Conservation (phyloP, 441 rosid genomes). For the Erysimum cheiri region DNA sequence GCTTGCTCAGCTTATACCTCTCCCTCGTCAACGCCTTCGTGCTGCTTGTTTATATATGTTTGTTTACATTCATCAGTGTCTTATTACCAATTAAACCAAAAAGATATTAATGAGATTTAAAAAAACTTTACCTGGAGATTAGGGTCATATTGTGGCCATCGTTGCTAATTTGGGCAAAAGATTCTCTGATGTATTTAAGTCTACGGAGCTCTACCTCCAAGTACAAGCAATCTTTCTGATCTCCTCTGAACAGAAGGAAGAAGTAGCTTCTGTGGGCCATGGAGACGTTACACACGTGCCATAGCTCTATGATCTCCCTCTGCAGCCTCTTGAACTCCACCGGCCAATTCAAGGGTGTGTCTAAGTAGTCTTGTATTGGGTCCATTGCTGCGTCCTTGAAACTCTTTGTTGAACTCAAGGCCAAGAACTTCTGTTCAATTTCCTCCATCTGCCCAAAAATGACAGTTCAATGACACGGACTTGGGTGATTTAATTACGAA, state of each 20-base stretch:
- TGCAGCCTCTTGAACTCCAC: slow-evolving; percentile 67
- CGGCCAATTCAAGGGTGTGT: slow-evolving; percentile 53
- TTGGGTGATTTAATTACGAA: not conserved
- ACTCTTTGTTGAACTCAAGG: slow-evolving; percentile 44
- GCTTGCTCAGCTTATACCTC: slow-evolving; percentile 73
- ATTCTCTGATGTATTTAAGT: slow-evolving; percentile 65
- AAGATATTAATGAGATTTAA: not conserved
- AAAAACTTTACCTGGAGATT: slow-evolving; percentile 58
- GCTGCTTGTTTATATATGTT: slow-evolving; percentile 51
- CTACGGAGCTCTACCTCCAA: slow-evolving; percentile 91
- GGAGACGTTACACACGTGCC: slow-evolving; percentile 79
- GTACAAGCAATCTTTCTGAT: slow-evolving; percentile 75
- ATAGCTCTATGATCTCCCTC: slow-evolving; percentile 73
- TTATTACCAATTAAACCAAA: not conserved
- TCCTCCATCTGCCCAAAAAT: slow-evolving; percentile 56
- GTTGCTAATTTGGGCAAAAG: slow-evolving; percentile 54
- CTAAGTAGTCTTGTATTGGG: slow-evolving; percentile 61
- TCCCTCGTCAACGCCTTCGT: slow-evolving; percentile 65
- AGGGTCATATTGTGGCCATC: slow-evolving; percentile 20
- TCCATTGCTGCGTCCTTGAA: slow-evolving; percentile 79
- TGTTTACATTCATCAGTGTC: not conserved
- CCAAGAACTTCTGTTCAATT: slow-evolving; percentile 41
- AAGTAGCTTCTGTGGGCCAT: slow-evolving; percentile 89
- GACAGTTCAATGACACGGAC: slow-evolving; percentile 10
- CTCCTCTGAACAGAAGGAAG: slow-evolving; percentile 77